Evolutionary conservation across 306 rosid genomes (phyloP), one percentile per base, ranked within the genome.

Genomic region (Hippophae tibetana): DNA sequence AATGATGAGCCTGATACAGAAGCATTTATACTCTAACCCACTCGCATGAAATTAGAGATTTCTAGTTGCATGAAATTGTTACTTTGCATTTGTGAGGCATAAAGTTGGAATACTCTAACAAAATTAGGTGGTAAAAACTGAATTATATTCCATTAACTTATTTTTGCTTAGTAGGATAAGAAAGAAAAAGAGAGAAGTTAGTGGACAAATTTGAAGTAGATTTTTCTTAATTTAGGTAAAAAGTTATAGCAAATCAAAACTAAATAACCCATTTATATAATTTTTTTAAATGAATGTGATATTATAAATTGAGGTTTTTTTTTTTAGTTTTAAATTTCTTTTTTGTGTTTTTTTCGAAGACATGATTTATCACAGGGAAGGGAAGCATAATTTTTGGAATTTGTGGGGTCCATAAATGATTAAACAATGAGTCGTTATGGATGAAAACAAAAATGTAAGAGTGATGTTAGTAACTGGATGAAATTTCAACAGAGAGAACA

Each of bases 141-240:
- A 60, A 71, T 10, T 40, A 54, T 53, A 63, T 10, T 55, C 18
- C 18, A 18, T 18, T 18, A 18, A 18, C 18, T 18, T 18, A 18
- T 18, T 13, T 43, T 44, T 52, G 63, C 63, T 43, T 53, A 62
- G 42, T 23, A 52, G 9, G 7, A 49, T 26, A 7, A 62, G 60
- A 62, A 43, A 12, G 3, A n/a, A 8, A 45, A 11, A 61, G 59
- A 52, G 13, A 58, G 44, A 65, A 14, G 53, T 43, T 52, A 18
- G 3, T 54, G 75, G 58, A 57, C 52, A 68, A 76, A 62, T 69
- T 54, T 66, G 45, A 67, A 64, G 54, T 65, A 68, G 43, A 48
- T 10, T 56, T 40, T 57, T n/a, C 82, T 85, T 65, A 75, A 68
- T 79, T 72, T 79, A 75, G 86, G 46, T 65, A 64, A 31, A 49